A percentile compares a stretch with the other conserved stretches of the same genome.
phyloP scores from a whole-genome alignment of 176 grass and related monocot species.

The maize (Zea mays) region Zm-B73-REFERENCE-NAM-5.0 NC_050104.1:106316501-106317000 shows the following conservation, averaged over 20 bases:
- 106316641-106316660: neutral
- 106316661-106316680: neutral
- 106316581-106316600: neutral
- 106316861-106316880: too few relatives aligned
- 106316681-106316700: too few relatives aligned
- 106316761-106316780: too few relatives aligned
- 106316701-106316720: too few relatives aligned
- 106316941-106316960: neutral
- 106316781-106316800: too few relatives aligned
- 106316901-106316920: neutral
- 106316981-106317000: slow-evolving; percentile 13
- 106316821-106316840: too few relatives aligned
- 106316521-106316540: neutral
- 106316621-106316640: neutral
- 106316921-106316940: slow-evolving; percentile 8
- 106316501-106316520: too few relatives aligned
- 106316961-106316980: neutral
- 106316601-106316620: neutral
- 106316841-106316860: too few relatives aligned
- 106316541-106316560: neutral
- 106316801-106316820: too few relatives aligned
- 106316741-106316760: too few relatives aligned
- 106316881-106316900: too few relatives aligned
- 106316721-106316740: too few relatives aligned
- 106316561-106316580: neutral